These are phyloP conservation scores for Globisporangium cederbergense DNA, from an alignment of 352 stramenopile genomes.

Conservation along the genomic window DNA sequence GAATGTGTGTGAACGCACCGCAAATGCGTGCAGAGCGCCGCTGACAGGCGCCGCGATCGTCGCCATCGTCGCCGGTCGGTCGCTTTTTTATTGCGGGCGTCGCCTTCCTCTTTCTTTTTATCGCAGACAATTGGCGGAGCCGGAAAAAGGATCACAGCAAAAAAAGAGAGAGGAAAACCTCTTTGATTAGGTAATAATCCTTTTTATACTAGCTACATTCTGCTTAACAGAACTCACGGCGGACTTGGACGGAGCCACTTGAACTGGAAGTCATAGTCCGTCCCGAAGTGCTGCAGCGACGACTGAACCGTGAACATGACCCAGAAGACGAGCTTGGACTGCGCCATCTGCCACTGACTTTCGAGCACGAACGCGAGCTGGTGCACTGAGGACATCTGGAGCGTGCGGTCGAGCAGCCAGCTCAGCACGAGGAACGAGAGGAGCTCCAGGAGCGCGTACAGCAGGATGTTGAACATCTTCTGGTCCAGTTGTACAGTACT, in stretches of 20 bases:
- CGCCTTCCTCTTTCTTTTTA: not conserved
- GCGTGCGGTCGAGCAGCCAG: conserved; percentile 19
- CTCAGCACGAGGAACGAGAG: conserved; percentile 32
- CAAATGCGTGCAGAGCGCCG: conserved; percentile 6
- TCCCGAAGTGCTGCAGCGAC: conserved; percentile 28
- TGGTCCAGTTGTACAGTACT: conserved; percentile 10
- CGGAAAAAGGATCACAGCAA: too few species aligned
- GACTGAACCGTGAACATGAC: conserved; percentile 33
- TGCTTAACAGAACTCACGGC: too few species aligned
- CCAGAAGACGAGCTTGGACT: conserved; percentile 38
- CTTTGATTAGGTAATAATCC: too few species aligned
- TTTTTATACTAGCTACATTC: too few species aligned
- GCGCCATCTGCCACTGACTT: conserved; percentile 26
- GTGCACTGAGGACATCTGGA: conserved; percentile 22
- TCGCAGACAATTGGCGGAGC: too few species aligned
- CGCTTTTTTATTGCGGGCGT: not conserved
- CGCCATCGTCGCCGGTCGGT: conserved; percentile 11
- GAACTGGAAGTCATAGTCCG: conserved; percentile 4
- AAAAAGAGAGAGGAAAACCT: too few species aligned
- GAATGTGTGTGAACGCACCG: not conserved
- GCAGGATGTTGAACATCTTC: conserved; percentile 25
- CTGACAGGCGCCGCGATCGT: conserved; percentile 3
- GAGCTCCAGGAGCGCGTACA: conserved; percentile 36
- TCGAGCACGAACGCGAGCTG: conserved; percentile 43
- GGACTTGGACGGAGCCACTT: not conserved